Evolutionary conservation across 2,329 filamentous ascomycete species (phyloP).

Genomic region (Cladophialophora bantiana): DNA sequence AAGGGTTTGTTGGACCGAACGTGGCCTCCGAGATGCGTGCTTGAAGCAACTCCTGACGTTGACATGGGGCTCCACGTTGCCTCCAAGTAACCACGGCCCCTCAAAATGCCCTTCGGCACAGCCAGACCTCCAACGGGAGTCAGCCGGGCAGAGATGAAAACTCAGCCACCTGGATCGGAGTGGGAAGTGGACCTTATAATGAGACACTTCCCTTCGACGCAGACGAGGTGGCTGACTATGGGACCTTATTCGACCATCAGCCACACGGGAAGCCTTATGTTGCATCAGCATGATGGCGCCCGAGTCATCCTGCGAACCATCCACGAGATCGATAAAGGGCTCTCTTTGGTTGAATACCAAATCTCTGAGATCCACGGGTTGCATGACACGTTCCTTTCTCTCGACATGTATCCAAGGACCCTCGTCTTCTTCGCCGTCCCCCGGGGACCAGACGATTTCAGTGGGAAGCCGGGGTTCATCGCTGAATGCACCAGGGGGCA

Average conservation of each 20-base stretch:
- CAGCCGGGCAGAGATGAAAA: constrained; percentile 7
- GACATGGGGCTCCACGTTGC: not conserved
- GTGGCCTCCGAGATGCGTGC: not conserved
- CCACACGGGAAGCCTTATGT: constrained; percentile 1
- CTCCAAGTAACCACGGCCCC: not conserved
- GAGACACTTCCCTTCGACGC: not conserved
- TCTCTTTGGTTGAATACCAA: not conserved
- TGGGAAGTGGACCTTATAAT: not conserved
- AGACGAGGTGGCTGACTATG: constrained; percentile 1
- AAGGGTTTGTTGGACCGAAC: not conserved
- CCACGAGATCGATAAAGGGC: not conserved
- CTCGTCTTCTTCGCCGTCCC: not conserved
- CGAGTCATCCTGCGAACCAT: constrained; percentile 9
- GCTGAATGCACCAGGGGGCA: constrained; percentile 1
- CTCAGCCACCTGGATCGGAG: not conserved
- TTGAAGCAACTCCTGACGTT: constrained; percentile 6
- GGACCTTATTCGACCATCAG: constrained; percentile 5
- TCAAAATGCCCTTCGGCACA: not conserved
- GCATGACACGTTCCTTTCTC: not conserved
- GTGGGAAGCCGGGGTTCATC: not conserved
- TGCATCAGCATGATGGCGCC: constrained; percentile 8
- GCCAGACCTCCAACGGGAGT: constrained; percentile 8
- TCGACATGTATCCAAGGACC: not conserved
- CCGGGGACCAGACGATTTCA: not conserved
- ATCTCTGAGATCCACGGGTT: not conserved